Base-by-base conservation (phyloP, 1,139 yeast species). In the Sugiyamaella novakii region DNA sequence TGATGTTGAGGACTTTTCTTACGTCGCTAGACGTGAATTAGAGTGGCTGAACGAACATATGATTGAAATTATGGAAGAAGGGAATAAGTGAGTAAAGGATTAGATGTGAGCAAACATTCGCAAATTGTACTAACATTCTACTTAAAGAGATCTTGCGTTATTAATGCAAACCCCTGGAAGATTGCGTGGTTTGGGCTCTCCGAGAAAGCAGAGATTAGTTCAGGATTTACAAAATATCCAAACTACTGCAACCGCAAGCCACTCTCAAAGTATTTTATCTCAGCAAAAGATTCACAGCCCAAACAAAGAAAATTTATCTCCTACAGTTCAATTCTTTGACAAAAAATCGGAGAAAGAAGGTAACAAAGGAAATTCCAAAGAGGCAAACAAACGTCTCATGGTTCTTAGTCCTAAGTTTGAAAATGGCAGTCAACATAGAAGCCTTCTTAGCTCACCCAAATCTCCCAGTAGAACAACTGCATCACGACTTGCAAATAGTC, bases 21-120 rank as follows among this genome's bases (percentile, higher is more conserved):
- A 61, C 39, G 65, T 71, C 1, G 70, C 72, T 3, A 62, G 71
- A 10, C 52, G 70, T 15, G 76, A 71, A 46, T 50, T 72, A 37
- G 66, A 69, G 27, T 71, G 75, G 75, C 54, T 72, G 18, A 67
- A 71, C 42, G 74, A 69, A 49, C 68, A 68, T 51, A 61, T 62
- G 57, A 38, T 52, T 8, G 61, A 67, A 27, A 53, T 67, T 1
- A 33, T 64, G 28, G 55, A 51, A 28, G 34, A 34, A 10, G 19
- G 21, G 6, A 34, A 33, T 15, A n/a, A 35, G 46, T 42, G 15
- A 42, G 46, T 42, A 25, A 22, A 22, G 5, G 8, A 22, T 22
- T 22, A 22, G 8, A 22, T 12, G 28, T 5, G 25, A 11, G 5
- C 25, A 7, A 3, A 11, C 5, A 3, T 7, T 19, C 11, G 4